Percentiles rank a stretch among this genome's conserved stretches.
phyloP scores from a whole-genome alignment of 768 basidiomycete species.

The Pleurotus citrinopileatus region DNA sequence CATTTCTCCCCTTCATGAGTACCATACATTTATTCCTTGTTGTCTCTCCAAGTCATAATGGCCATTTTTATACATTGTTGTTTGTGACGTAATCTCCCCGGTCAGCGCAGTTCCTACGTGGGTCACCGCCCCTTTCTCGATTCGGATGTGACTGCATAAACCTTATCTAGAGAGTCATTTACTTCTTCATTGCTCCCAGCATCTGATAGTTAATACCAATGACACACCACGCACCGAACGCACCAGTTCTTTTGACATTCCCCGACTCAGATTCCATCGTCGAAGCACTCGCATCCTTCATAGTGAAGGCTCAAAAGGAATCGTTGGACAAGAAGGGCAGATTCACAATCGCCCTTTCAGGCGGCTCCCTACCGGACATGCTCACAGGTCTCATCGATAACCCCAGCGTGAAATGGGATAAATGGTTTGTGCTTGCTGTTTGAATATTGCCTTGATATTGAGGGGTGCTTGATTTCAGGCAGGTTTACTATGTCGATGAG shows the following conservation, averaged over 20 bases:
- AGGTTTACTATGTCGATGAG: conserved; percentile 97
- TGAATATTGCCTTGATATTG: not conserved
- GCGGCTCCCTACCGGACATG: conserved; percentile 86
- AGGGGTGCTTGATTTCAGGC: conserved; percentile 69
- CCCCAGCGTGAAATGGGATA: conserved; percentile 81
- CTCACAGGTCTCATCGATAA: conserved; percentile 68
- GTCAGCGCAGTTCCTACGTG: not conserved
- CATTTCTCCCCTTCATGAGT: not conserved
- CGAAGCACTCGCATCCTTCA: conserved; percentile 71
- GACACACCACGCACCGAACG: conserved; percentile 53
- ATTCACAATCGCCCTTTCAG: conserved; percentile 93
- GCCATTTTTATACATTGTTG: not conserved
- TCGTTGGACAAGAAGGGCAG: conserved; percentile 84
- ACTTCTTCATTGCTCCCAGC: not conserved
- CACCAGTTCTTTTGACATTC: conserved; percentile 77
- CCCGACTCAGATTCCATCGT: conserved; percentile 51
- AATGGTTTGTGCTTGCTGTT: conserved; percentile 62
- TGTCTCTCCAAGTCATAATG: not conserved
- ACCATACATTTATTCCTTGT: not conserved
- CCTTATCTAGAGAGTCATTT: conserved; percentile 3
- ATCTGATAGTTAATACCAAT: conserved; percentile 16
- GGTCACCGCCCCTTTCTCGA: conserved; percentile 4
- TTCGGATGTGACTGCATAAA: not conserved
- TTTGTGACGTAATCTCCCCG: not conserved
- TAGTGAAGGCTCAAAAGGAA: conserved; percentile 85